A percentile compares a stretch with the other conserved stretches of the same genome.
These are phyloP conservation scores for Phytopythium vexans DNA, from an alignment of 352 stramenopile species.

Conservation along the genomic window DNA sequence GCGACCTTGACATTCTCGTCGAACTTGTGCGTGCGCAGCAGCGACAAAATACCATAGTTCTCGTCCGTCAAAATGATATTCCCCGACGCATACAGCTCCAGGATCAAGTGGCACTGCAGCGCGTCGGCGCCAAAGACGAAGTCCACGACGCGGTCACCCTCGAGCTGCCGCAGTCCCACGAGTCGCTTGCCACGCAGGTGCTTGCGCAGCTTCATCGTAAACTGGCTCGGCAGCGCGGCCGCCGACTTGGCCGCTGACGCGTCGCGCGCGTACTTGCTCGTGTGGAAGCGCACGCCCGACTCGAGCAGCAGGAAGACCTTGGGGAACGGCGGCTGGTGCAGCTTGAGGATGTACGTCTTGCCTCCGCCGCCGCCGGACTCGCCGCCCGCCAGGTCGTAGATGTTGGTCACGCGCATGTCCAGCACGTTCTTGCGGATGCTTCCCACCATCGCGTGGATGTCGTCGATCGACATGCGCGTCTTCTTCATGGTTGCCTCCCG, in stretches of 20 bases:
- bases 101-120: conserved; percentile 90
- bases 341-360: conserved; percentile 93
- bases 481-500: conserved; percentile 62
- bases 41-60: conserved; percentile 93
- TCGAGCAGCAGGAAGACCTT: conserved; percentile 96
- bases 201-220: conserved; percentile 98
- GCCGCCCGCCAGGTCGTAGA: conserved; percentile 91
- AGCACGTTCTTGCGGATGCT: conserved; percentile 84
- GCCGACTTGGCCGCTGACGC: conserved; percentile 42
- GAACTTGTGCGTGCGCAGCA: conserved; percentile 95
- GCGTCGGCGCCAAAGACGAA: conserved; percentile 94
- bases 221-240: conserved; percentile 88
- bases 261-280: conserved; percentile 87
- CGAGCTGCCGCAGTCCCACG: conserved; percentile 91
- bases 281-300: conserved; percentile 96
- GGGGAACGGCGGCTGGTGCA: conserved; percentile 86
- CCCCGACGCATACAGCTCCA: conserved; percentile 96
- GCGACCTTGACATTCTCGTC: conserved; percentile 88
- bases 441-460: conserved; percentile 86
- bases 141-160: conserved; percentile 95
- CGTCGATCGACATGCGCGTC: conserved; percentile 85
- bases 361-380: conserved; percentile 83
- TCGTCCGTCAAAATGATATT: conserved; percentile 98
- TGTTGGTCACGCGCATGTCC: conserved; percentile 94
- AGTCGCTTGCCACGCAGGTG: conserved; percentile 94